Conservation (phyloP, 805 yeast genomes). For the Lachancea sp. region DNA sequence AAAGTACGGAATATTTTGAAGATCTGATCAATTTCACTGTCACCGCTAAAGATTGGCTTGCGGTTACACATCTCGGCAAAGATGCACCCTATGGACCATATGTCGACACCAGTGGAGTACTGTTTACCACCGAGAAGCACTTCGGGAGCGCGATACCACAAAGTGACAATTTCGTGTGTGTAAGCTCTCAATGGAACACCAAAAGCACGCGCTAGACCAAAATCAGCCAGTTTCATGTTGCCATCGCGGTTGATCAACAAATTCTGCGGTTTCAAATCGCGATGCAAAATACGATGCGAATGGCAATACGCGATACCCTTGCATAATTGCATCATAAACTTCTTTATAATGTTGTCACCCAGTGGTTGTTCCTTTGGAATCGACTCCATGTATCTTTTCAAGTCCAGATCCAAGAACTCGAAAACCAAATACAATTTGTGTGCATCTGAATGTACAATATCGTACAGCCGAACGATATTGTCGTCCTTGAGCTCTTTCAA, state of each 20-base stretch:
- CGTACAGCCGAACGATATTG: conserved; percentile 86
- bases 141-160: conserved; percentile 98
- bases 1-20: conserved; percentile 83
- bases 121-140: conserved; percentile 91
- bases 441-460: conserved; percentile 88
- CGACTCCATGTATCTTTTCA: conserved; percentile 89
- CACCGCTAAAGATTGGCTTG: conserved; percentile 92
- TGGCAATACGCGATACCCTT: conserved; percentile 73
- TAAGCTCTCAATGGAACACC: conserved; percentile 97
- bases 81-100: conserved; percentile 98
- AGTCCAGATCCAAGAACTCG: conserved; percentile 88
- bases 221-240: conserved; percentile 88
- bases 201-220: conserved; percentile 94
- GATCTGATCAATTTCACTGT: conserved; percentile 92
- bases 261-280: conserved; percentile 92
- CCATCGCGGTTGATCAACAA: conserved; percentile 84
- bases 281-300: conserved; percentile 57
- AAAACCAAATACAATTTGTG: conserved; percentile 90
- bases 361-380: conserved; percentile 83
- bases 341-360: conserved; percentile 77
- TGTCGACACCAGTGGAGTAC: conserved; percentile 93
- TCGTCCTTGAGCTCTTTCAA: conserved; percentile 93
- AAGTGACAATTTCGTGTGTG: conserved; percentile 93
- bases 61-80: conserved; percentile 99
- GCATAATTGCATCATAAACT: conserved; percentile 89